Conservation (phyloP, 2,329 filamentous ascomycete species). For the Colletotrichum sp. region DNA sequence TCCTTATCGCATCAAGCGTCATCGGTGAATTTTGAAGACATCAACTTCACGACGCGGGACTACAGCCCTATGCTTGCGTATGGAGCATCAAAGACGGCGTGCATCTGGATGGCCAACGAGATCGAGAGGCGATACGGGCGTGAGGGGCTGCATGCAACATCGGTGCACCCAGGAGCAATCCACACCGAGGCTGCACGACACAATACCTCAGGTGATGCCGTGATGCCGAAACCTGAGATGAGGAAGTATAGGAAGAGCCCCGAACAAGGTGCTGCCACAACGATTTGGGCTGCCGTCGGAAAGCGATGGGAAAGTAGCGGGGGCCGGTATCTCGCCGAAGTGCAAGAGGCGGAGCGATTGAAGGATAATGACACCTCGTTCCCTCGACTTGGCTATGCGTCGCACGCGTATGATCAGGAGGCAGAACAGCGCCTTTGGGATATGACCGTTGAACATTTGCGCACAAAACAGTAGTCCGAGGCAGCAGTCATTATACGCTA, state of each 20-base stretch:
- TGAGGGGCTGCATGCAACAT: slow-evolving; percentile 46
- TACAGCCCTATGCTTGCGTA: slow-evolving; percentile 45
- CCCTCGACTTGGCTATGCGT: not conserved
- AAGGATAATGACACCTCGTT: not conserved
- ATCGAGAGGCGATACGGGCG: slow-evolving; percentile 52
- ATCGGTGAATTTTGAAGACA: slow-evolving; percentile 8
- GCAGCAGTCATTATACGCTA: not conserved
- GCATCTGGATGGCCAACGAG: slow-evolving; percentile 52
- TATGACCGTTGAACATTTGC: not conserved
- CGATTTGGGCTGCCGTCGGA: slow-evolving; percentile 46
- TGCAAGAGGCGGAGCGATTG: slow-evolving; percentile 26
- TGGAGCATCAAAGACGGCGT: slow-evolving; percentile 25
- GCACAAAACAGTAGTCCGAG: not conserved
- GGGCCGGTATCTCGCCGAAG: slow-evolving; percentile 49
- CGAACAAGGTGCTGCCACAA: slow-evolving; percentile 53
- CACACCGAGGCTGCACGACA: slow-evolving; percentile 22
- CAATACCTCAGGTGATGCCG: not conserved
- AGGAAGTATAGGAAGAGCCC: slow-evolving; percentile 18
- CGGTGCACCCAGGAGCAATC: slow-evolving; percentile 53
- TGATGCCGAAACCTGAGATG: slow-evolving; percentile 5
- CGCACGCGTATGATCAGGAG: not conserved
- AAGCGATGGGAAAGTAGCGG: slow-evolving; percentile 48
- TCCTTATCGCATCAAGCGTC: slow-evolving; percentile 6
- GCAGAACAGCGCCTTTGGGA: not conserved
- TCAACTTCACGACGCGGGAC: slow-evolving; percentile 22